Evolutionary conservation across 257 asterid genomes (phyloP).

Genomic region (Avicennia marina): DNA sequence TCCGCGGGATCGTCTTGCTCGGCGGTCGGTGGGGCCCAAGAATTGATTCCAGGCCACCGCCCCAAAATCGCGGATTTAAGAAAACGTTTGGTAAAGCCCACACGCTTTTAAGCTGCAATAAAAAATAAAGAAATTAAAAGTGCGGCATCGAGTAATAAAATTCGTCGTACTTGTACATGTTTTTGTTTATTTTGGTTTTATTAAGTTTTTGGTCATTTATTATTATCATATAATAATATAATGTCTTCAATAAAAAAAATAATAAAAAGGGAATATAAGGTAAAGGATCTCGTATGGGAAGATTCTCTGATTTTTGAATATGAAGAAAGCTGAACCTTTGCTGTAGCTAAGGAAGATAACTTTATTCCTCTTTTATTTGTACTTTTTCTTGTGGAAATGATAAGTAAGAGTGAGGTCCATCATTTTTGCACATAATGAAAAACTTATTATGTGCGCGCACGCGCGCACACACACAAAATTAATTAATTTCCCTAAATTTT

Average conservation of each 20-base stretch:
- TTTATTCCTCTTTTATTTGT: conserved; percentile 14
- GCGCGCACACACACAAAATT: no score
- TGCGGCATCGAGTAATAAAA: no score
- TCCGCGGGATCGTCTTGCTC: not conserved
- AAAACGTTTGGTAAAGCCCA: no score
- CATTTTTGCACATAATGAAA: not conserved
- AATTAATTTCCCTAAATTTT: no score
- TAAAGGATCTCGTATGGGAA: not conserved
- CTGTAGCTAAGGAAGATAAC: conserved; percentile 1
- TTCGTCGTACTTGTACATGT: no score
- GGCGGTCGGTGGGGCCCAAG: not conserved
- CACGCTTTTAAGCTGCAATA: no score
- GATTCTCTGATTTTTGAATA: not conserved
- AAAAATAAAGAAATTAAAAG: no score
- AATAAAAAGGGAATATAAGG: no score
- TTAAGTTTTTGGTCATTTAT: no score
- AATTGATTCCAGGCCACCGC: not conserved
- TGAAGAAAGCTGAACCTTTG: conserved; percentile 2
- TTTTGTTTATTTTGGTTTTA: no score
- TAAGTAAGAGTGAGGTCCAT: not conserved
- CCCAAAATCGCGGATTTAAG: conserved; percentile 3
- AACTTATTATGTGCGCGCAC: no score
- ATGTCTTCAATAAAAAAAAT: not conserved
- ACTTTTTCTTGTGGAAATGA: not conserved
- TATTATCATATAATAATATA: no score